Evolutionary conservation across 2,329 filamentous ascomycete genomes (phyloP).

Genomic region (Fusarium stilboides): DNA sequence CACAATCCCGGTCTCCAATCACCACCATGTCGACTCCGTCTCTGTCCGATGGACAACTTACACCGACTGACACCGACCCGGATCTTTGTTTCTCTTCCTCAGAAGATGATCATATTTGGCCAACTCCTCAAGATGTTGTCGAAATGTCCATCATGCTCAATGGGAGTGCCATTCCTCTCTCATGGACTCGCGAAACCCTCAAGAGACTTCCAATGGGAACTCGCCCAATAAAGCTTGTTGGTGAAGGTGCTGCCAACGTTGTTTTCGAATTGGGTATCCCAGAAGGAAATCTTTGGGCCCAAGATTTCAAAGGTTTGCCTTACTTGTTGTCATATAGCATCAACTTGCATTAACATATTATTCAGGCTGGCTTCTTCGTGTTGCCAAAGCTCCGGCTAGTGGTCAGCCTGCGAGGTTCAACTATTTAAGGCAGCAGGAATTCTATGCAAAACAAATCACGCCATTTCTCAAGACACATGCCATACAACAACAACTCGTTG

Average conservation of each 20-base stretch:
- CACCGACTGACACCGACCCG: constrained; percentile 49
- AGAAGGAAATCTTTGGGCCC: constrained; percentile 50
- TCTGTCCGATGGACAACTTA: constrained; percentile 49
- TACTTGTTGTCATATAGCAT: constrained; percentile 9
- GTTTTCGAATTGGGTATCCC: constrained; percentile 74
- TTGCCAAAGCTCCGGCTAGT: constrained; percentile 56
- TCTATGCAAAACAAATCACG: constrained; percentile 54
- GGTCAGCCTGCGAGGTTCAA: constrained; percentile 54
- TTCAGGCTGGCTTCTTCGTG: constrained; percentile 56
- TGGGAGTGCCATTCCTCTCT: constrained; percentile 44
- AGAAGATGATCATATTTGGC: constrained; percentile 47
- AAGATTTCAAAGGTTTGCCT: constrained; percentile 56
- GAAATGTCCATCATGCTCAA: constrained; percentile 51
- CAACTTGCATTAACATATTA: constrained; percentile 35
- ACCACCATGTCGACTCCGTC: constrained; percentile 49
- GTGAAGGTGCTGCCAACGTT: constrained; percentile 83
- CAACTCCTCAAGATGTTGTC: constrained; percentile 48
- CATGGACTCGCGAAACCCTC: constrained; percentile 48
- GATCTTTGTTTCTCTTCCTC: constrained; percentile 44
- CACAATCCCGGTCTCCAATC: constrained; percentile 46
- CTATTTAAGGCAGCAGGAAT: constrained; percentile 57
- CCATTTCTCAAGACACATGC: constrained; percentile 55
- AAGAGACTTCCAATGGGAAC: constrained; percentile 55
- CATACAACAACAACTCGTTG: constrained; percentile 58
- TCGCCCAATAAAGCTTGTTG: constrained; percentile 61